Conservation (phyloP, 2,329 filamentous ascomycete species). For the Xylariaceae sp. region DNA sequence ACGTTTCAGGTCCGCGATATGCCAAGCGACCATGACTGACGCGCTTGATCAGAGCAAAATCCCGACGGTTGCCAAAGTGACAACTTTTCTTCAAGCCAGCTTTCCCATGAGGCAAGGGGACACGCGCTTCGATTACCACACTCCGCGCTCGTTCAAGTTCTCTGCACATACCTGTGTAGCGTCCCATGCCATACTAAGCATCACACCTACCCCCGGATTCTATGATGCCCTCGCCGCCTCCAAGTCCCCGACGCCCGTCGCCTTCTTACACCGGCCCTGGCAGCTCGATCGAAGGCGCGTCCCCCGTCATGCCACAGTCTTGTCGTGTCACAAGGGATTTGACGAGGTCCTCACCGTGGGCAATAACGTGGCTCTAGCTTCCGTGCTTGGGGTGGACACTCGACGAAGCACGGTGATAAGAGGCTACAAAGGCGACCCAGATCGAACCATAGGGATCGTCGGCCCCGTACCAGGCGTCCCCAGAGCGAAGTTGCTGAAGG, state of each 20-base stretch:
- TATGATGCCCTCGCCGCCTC: conserved; percentile 6
- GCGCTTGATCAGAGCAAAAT: too few relatives aligned
- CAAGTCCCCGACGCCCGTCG: conserved; percentile 1
- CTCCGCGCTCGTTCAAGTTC: conserved; percentile 5
- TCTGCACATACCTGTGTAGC: conserved; percentile 1
- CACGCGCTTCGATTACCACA: conserved; percentile 6
- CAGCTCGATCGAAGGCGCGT: conserved; percentile 7
- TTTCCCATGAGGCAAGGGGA: conserved; percentile 6
- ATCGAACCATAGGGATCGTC: conserved; percentile 10
- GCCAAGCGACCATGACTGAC: too few relatives aligned
- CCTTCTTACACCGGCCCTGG: conserved; percentile 13
- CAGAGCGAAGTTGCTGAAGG: not conserved
- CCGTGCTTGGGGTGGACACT: conserved; percentile 4
- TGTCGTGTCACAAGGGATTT: conserved; percentile 12
- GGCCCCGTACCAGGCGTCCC: conserved; percentile 1
- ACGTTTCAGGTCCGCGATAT: too few relatives aligned
- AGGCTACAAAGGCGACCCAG: conserved; percentile 11
- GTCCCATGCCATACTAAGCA: conserved; percentile 8
- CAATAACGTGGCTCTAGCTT: conserved; percentile 8
- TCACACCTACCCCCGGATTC: conserved; percentile 12
- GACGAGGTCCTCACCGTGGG: conserved; percentile 13
- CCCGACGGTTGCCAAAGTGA: too few relatives aligned
- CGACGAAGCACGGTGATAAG: conserved; percentile 3
- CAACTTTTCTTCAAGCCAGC: too few relatives aligned
- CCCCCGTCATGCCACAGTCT: conserved; percentile 6